phyloP scores from a whole-genome alignment of 805 yeast species.

The Ogataea kodamae region DNA sequence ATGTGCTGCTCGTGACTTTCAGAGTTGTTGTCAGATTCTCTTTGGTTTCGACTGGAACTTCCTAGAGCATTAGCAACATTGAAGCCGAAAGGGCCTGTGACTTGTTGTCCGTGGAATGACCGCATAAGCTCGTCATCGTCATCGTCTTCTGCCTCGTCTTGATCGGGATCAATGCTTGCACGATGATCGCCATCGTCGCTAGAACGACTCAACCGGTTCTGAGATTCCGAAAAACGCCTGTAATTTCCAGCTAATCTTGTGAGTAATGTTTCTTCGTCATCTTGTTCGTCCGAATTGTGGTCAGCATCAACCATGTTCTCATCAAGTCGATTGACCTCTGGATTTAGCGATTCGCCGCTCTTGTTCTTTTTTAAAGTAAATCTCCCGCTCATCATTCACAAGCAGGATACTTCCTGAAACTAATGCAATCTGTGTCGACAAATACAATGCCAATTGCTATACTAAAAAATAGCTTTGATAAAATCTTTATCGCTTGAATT shows the following conservation, averaged over 20 bases:
- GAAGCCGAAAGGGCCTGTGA: slow-evolving; percentile 10
- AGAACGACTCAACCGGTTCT: slow-evolving; percentile 11
- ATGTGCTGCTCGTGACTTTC: slow-evolving; percentile 17
- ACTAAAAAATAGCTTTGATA: slow-evolving; percentile 7
- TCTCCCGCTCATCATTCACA: slow-evolving; percentile 3
- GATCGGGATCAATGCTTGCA: not conserved
- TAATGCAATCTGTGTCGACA: too few relatives aligned
- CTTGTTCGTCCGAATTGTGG: slow-evolving; percentile 27
- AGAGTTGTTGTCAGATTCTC: slow-evolving; percentile 22
- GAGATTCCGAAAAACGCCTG: slow-evolving; percentile 32
- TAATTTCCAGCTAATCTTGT: slow-evolving; percentile 40
- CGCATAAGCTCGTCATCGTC: slow-evolving; percentile 22
- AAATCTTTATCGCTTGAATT: slow-evolving; percentile 11
- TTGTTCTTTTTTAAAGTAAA: slow-evolving; percentile 8
- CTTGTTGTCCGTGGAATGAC: slow-evolving; percentile 17
- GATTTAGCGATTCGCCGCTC: slow-evolving; percentile 9
- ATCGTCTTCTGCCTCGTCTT: slow-evolving; percentile 10
- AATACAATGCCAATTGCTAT: not conserved
- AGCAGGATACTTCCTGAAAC: slow-evolving; percentile 1
- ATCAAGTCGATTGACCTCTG: slow-evolving; percentile 23
- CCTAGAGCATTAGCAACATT: slow-evolving; percentile 13
- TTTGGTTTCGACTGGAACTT: slow-evolving; percentile 13
- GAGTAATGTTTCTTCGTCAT: slow-evolving; percentile 28
- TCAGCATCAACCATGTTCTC: slow-evolving; percentile 27
- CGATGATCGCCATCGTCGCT: slow-evolving; percentile 3